Evolutionary conservation across 805 yeast species (phyloP), one percentile per base, ranked within the genome.

Genomic region (Alloascoidea hylecoeti): DNA sequence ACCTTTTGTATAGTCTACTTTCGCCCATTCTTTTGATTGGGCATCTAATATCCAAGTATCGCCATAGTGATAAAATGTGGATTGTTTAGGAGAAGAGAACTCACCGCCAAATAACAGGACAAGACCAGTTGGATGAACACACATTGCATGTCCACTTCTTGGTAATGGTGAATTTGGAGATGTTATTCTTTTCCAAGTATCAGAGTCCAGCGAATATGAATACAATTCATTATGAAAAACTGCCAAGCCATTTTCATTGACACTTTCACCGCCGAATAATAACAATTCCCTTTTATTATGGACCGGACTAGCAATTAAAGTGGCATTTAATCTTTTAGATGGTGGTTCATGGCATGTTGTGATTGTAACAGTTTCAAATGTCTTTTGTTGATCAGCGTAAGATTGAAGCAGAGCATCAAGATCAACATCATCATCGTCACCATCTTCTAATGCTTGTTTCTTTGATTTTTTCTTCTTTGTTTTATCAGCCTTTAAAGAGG

Each of bases 31-130:
- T 49, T 82, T 85, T 14, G 79, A 65, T 19, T 69, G 74, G 1
- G 88, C 72, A 50, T 92, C 97, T 42, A 89, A 62, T 35, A 89
- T 67, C 98, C 98, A 89, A 3, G 96, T 80, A 52, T 89, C 98
- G 14, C 95, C 89, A 55, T 84, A 89, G 57, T 89, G 98, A 55
- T 92, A 92, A 57, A 89, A 89, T 0, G 96, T 85, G 37, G 84
- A 75, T 56, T 89, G 98, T 49, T 89, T 89, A 3, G 97, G 97
- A 13, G 95, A 82, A 1, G 96, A 83, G 49, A 92, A 89, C 58
- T 89, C 98, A 49, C 98, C 98, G 37, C 97, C 98, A 60, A 85
- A 92, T 64, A 89, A 58, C 42, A 89, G 55, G 17, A 84, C 70
- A 2, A 88, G 63, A 6, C 97, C 97, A 2, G 86, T 74, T 1